Conservation (phyloP, 139 green algal genomes). For the Chlorella sp. region DNA sequence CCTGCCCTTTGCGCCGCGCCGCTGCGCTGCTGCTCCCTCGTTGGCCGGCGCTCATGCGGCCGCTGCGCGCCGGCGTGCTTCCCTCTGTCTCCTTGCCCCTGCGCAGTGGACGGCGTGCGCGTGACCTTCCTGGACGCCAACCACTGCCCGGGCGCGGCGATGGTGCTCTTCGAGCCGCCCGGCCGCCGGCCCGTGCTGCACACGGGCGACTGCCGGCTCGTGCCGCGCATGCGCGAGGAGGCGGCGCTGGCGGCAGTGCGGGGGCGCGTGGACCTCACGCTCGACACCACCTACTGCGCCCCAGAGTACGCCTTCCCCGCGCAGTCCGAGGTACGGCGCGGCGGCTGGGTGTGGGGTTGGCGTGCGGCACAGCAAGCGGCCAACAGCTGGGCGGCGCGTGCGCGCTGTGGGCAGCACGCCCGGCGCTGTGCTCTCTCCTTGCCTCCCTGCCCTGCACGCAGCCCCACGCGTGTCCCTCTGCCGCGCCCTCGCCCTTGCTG, state of each 20-base stretch:
- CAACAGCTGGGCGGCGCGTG: no score
- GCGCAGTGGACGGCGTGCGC: constrained; percentile 55
- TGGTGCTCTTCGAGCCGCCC: constrained; percentile 66
- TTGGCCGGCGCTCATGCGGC: no score
- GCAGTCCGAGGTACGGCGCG: constrained; percentile 57
- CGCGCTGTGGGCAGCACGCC: no score
- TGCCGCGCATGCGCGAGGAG: constrained; percentile 54
- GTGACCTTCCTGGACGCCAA: constrained; percentile 93
- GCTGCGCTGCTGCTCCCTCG: no score
- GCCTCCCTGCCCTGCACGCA: no score
- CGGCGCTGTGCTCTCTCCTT: no score
- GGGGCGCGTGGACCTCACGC: constrained; percentile 61
- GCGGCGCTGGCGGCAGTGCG: constrained; percentile 55
- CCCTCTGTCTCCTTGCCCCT: no score
- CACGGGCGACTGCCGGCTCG: constrained; percentile 85
- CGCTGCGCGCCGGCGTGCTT: no score
- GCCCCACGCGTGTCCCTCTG: no score
- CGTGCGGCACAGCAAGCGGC: no score
- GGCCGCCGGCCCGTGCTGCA: constrained; percentile 77
- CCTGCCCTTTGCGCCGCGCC: no score
- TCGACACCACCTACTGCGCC: constrained; percentile 95
- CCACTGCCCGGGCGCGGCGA: constrained; percentile 88
- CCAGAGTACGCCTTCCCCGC: constrained; percentile 76
- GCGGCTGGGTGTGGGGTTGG: neutral
- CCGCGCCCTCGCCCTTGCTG: no score